Conservation (phyloP, 805 yeast genomes). For the Monosporozyma unispora region DNA sequence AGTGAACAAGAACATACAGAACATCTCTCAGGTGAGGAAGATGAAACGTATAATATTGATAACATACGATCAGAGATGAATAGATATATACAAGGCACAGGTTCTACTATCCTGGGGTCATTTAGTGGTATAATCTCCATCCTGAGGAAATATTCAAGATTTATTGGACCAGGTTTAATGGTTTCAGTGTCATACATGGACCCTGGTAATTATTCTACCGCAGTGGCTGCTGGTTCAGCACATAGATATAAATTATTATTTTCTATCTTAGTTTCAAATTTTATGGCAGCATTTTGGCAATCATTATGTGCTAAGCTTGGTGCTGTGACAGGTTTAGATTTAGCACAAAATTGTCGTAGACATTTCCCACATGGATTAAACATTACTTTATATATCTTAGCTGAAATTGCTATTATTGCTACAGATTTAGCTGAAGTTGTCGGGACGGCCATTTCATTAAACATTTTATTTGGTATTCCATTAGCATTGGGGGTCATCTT, state of each 20-base stretch:
- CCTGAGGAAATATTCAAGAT: conserved; percentile 43
- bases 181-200: conserved; percentile 94
- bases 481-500: conserved; percentile 73
- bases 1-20: neutral
- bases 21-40: neutral
- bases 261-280: conserved; percentile 67
- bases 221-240: conserved; percentile 88
- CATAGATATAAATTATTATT: conserved; percentile 72
- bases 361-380: conserved; percentile 60
- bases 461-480: conserved; percentile 74
- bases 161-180: conserved; percentile 94
- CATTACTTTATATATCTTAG: conserved; percentile 57
- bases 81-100: neutral
- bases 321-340: conserved; percentile 85
- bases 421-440: conserved; percentile 96
- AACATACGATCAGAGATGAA: neutral
- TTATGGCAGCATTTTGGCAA: conserved; percentile 83
- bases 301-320: conserved; percentile 81
- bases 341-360: conserved; percentile 77
- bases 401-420: conserved; percentile 87
- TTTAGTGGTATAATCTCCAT: conserved; percentile 3
- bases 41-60: neutral
- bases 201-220: conserved; percentile 94
- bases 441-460: conserved; percentile 92
- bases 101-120: neutral